phyloP scores from a whole-genome alignment of 2,329 filamentous ascomycete species.

The Zalaria obscura region DNA sequence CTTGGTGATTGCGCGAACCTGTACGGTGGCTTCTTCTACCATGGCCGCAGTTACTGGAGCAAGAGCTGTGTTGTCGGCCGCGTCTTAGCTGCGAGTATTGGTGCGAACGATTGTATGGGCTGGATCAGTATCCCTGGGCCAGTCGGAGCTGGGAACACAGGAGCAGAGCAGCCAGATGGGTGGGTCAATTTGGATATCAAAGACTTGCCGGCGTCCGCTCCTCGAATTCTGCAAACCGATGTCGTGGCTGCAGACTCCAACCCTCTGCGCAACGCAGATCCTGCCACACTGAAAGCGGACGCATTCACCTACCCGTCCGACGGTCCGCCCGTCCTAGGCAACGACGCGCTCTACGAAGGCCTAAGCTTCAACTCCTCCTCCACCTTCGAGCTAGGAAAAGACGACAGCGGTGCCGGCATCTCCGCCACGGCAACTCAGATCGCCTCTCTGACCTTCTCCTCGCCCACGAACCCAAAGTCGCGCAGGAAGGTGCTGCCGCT shows the following conservation, averaged over 20 bases:
- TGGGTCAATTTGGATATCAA: conserved; percentile 36
- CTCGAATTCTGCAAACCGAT: conserved; percentile 22
- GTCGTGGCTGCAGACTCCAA: conserved; percentile 20
- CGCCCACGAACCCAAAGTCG: conserved; percentile 6
- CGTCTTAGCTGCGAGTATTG: conserved; percentile 32
- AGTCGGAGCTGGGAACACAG: conserved; percentile 12
- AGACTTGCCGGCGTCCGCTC: conserved; percentile 11
- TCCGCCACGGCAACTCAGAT: background rate
- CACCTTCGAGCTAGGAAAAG: background rate
- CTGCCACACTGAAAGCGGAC: conserved; percentile 12
- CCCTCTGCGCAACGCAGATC: conserved; percentile 10
- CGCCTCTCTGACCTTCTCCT: conserved; percentile 4
- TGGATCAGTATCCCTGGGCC: conserved; percentile 33
- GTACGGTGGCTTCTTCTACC: conserved; percentile 40
- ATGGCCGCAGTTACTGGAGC: conserved; percentile 40
- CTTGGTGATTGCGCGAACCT: conserved; percentile 38
- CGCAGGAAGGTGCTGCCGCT: conserved; percentile 22
- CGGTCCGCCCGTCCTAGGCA: conserved; percentile 12
- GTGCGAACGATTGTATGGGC: conserved; percentile 37
- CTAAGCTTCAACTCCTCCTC: conserved; percentile 7
- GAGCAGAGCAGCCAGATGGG: conserved; percentile 19
- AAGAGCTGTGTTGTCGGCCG: conserved; percentile 40
- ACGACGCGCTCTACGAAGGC: conserved; percentile 12
- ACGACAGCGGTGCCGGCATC: conserved; percentile 3
- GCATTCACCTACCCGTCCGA: conserved; percentile 26